Base-by-base conservation (phyloP, 108 stramenopile species). In the Skeletonema marinoi region DNA sequence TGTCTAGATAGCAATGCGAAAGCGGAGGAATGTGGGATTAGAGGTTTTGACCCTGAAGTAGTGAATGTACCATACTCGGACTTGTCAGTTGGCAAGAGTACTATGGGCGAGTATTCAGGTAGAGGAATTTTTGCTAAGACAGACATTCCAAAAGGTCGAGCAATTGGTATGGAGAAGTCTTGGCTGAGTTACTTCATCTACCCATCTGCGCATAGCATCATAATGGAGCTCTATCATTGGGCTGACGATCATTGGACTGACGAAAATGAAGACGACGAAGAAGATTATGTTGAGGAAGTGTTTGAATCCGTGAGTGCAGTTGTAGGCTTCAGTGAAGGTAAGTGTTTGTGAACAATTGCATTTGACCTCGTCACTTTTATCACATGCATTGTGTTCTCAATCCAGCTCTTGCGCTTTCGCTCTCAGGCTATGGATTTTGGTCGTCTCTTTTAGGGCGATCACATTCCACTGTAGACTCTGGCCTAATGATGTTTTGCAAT, bases 81-180 rank as follows among this genome's bases (percentile, higher is more conserved):
- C 12, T 54, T 88, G 4, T 62, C 83, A 58, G 78, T 84, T 3
- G 35, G 70, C 41, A 67, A 76, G 32, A 78, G 77, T 35, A 21
- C 64, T 6, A 32, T 82, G 21, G 76, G 77, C 21, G 79, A 73
- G 46, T 41, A 44, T 38, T 84, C 83, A 32, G 88, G 88, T 19
- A 64, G 82, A 14, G 82, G 82, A 60, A 60, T 78, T 6, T 78
- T 83, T 59, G 77, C 82, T 12, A 38, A 30, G 7, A 6, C 41
- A 59, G 77, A 78, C 32, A 78, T 83, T 31, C 54, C 78, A 6
- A 13, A 25, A 12, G 19, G 70, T 33, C 51, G 71, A 38, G 14
- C 30, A 13, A 16, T 83, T 39, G 76, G 46, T 30, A 21, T 82
- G 2, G 87, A 89, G n/a, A 60, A 62, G 32, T 21, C 12, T 0